Percentiles rank a stretch among this genome's conserved stretches.
Conservation (phyloP, 345 rosid species). For the Populus nigra region DNA sequence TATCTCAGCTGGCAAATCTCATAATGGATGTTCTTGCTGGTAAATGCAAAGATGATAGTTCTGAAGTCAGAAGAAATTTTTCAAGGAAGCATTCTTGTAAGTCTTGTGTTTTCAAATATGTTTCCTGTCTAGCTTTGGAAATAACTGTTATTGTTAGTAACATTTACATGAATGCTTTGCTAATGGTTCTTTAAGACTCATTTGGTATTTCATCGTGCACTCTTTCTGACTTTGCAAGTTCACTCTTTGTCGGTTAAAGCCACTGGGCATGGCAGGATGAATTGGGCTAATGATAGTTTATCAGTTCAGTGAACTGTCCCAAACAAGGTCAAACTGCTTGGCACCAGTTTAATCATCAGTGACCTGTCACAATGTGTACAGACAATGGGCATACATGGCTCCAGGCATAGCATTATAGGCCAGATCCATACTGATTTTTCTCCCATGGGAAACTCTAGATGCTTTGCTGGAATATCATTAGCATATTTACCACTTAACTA, state of each 20-base stretch:
- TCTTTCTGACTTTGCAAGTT: background rate
- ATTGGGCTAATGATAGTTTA: background rate
- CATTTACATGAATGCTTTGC: background rate
- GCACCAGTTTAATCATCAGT: background rate
- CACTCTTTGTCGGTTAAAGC: background rate
- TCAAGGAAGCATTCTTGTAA: constrained; percentile 59
- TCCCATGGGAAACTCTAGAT: background rate
- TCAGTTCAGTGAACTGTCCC: background rate
- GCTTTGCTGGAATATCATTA: no score
- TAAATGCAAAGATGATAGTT: constrained; percentile 54
- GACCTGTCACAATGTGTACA: background rate
- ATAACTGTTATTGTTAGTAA: background rate
- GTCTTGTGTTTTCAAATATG: constrained; percentile 11
- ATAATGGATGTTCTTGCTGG: constrained; percentile 89
- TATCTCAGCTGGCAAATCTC: constrained; percentile 86
- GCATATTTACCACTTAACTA: background rate
- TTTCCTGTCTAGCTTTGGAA: background rate
- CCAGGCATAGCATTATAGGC: background rate
- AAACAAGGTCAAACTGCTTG: background rate
- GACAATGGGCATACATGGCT: background rate
- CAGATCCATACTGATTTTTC: background rate
- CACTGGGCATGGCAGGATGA: background rate
- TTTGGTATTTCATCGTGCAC: background rate
- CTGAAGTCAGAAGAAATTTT: constrained; percentile 59
- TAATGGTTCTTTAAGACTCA: background rate